Evolutionary conservation across 2,329 filamentous ascomycete species (phyloP).

Genomic region (Xylaria sp.): DNA sequence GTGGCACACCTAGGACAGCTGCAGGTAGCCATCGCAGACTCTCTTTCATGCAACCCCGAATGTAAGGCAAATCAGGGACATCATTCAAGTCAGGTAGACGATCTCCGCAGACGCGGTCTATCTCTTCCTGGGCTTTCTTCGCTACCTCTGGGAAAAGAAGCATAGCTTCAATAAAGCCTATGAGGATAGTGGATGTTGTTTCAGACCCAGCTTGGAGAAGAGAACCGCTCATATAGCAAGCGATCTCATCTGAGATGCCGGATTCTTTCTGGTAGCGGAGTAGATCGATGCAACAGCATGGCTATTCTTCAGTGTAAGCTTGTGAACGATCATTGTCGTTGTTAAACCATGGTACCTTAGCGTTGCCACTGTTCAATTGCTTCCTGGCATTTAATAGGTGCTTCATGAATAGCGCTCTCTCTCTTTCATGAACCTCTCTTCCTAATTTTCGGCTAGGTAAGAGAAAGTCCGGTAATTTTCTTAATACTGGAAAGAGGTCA

Average conservation of each 20-base stretch:
- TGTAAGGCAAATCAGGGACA: slow-evolving; percentile 37
- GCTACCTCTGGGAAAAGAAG: slow-evolving; percentile 52
- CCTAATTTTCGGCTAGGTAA: not conserved
- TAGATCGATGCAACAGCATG: slow-evolving; percentile 6
- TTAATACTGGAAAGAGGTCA: not conserved
- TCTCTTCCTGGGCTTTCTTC: not conserved
- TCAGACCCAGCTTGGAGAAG: slow-evolving; percentile 52
- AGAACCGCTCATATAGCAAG: slow-evolving; percentile 45
- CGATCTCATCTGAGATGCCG: slow-evolving; percentile 32
- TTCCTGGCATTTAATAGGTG: not conserved
- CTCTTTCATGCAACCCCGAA: slow-evolving; percentile 52
- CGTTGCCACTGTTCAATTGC: not conserved
- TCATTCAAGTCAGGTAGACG: slow-evolving; percentile 57
- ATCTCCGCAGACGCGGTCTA: slow-evolving; percentile 55
- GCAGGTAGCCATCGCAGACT: slow-evolving; percentile 58
- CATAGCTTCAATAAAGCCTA: slow-evolving; percentile 56
- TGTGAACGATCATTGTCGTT: not conserved
- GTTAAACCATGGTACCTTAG: not conserved
- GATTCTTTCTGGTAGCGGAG: not conserved
- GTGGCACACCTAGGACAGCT: slow-evolving; percentile 51
- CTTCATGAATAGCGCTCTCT: not conserved
- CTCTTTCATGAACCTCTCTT: too few relatives aligned
- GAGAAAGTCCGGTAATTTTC: not conserved
- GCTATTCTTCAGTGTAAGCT: not conserved
- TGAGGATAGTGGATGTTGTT: slow-evolving; percentile 52